Conservation (phyloP, 106 monocot species). For the Ottelia alismoides region DNA sequence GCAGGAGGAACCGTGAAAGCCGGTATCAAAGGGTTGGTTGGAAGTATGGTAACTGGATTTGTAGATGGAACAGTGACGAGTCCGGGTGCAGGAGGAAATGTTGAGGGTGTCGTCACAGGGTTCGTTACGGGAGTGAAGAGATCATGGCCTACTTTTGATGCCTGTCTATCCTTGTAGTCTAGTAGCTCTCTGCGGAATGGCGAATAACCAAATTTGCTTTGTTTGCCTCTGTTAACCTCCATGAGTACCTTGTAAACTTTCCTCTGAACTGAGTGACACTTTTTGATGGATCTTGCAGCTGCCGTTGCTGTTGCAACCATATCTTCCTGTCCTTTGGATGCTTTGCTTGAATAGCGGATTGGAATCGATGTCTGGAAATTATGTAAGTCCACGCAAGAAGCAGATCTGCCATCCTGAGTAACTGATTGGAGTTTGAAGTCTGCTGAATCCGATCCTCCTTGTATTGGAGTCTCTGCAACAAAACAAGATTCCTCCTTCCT, state of each 20-base stretch:
- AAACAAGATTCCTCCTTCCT: conserved; percentile 24
- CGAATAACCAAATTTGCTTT: neutral
- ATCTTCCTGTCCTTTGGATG: conserved; percentile 9
- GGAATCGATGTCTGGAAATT: conserved; percentile 10
- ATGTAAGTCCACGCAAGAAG: conserved; percentile 4
- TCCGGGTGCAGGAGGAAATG: conserved; percentile 17
- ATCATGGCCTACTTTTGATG: conserved; percentile 18
- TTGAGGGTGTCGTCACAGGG: conserved; percentile 25
- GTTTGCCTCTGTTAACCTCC: conserved; percentile 1
- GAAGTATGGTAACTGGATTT: conserved; percentile 18
- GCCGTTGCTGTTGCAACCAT: conserved; percentile 9
- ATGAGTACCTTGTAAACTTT: conserved; percentile 16
- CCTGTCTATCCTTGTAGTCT: neutral
- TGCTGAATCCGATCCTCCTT: conserved; percentile 8
- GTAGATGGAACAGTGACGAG: conserved; percentile 48
- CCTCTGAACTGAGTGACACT: conserved; percentile 5
- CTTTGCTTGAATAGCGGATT: conserved; percentile 18
- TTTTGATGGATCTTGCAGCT: conserved; percentile 9
- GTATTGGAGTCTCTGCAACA: conserved; percentile 13
- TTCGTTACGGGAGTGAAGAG: conserved; percentile 14
- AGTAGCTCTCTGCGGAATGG: conserved; percentile 1
- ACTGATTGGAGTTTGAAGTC: too few species aligned
- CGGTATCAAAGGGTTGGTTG: conserved; percentile 14
- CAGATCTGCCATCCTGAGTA: conserved; percentile 13
- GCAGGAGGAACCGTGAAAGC: conserved; percentile 26